Percentiles rank a stretch among this genome's conserved stretches.
Conservation (phyloP, 108 stramenopile species). For the Aurantiochytrium sp. region DNA sequence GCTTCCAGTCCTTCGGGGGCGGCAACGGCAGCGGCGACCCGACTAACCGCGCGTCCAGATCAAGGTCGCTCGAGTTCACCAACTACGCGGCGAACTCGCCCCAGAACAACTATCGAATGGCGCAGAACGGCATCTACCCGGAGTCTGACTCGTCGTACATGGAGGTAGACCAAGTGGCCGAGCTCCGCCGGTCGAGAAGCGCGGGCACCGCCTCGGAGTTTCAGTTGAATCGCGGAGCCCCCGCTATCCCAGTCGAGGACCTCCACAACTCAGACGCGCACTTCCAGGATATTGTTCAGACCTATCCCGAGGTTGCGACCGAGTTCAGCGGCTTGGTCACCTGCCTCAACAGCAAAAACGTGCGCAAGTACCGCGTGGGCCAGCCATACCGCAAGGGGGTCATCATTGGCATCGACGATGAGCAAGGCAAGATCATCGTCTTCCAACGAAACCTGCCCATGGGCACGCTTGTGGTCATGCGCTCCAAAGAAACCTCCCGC, state of each 20-base stretch:
- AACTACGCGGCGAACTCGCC: not conserved
- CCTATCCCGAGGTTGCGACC: not conserved
- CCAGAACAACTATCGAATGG: not conserved
- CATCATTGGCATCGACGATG: slow-evolving; percentile 18
- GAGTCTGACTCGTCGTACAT: not conserved
- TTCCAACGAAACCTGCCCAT: not conserved
- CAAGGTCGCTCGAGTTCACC: not conserved
- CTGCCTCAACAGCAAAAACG: slow-evolving; percentile 21
- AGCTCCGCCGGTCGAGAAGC: not conserved
- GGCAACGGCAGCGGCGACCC: not conserved
- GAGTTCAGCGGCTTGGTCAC: not conserved
- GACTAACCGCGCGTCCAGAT: not conserved
- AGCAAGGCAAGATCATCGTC: slow-evolving; percentile 26
- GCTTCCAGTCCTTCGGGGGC: not conserved
- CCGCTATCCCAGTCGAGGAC: not conserved
- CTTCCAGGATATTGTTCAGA: not conserved
- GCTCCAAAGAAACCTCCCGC: not conserved
- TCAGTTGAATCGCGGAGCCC: slow-evolving; percentile 14
- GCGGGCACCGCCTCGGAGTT: slow-evolving; percentile 22
- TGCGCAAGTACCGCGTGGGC: slow-evolving; percentile 25
- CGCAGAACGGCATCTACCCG: not conserved
- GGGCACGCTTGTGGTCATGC: slow-evolving; percentile 25
- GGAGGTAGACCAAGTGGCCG: not conserved
- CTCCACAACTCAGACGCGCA: not conserved
- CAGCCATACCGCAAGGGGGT: slow-evolving; percentile 18